Base-by-base conservation (phyloP, 1,284 basidiomycete species). In the Chalciporus sp. region DNA sequence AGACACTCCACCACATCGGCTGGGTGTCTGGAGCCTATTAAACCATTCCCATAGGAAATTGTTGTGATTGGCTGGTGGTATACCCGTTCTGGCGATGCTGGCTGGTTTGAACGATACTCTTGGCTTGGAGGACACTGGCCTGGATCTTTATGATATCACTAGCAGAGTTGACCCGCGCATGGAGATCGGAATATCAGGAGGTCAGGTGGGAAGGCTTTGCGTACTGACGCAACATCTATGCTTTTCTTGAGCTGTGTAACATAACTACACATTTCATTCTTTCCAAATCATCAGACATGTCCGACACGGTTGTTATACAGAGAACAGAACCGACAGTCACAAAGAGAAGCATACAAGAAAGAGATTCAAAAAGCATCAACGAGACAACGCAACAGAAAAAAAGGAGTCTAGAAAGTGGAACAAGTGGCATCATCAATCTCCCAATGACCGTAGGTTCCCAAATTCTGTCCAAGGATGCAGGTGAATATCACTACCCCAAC, bases 11-110 rank as follows among this genome's bases (percentile, higher is more conserved):
- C 31, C 31, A 33, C 31, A 33, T 33, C 4, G 31, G 9, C 9
- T 11, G 31, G 31, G 31, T 33, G 31, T 3, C 31, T 11, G 31
- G 31, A 33, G 31, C 3, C 8, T 3, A 33, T n/a, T n/a, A n/a
- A n/a, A n/a, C n/a, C n/a, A n/a, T n/a, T n/a, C n/a, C n/a, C n/a
- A n/a, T n/a, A n/a, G n/a, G n/a, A 57, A 48, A 41, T 61, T 52
- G 52, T 28, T 69, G 33, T 70, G 65, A 63, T 1, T 64, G 9
- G 65, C 65, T 0, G 58, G 67, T 17, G 65, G 66, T 7, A 69
- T 70, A 23, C 65, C 65, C 2, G 70, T 66, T 55, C 58, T 70
- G 23, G 68, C 63, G n/a, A 69, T 69, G 66, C 40, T 69, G 26
- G 53, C 45, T 7, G 47, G 54, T 16, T 46, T 65, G 23, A 45